A percentile compares a stretch with the other conserved stretches of the same genome.
phyloP scores from a whole-genome alignment of 2,329 filamentous ascomycete genomes.

The Exophiala calicioides region DNA sequence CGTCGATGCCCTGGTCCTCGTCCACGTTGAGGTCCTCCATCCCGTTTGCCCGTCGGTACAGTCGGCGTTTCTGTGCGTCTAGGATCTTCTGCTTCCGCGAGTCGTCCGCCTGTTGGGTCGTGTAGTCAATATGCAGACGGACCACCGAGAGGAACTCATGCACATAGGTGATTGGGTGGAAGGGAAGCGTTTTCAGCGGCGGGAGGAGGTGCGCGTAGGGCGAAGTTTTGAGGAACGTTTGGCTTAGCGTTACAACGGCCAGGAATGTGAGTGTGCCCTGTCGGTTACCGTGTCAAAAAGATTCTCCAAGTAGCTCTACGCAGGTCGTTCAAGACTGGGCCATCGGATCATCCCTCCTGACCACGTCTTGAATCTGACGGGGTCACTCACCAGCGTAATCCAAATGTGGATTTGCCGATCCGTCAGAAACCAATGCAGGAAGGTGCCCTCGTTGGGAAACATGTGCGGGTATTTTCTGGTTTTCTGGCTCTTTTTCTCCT shows the following conservation, averaged over 20 bases:
- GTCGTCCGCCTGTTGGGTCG: slow-evolving; percentile 67
- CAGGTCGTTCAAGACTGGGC: too few species aligned
- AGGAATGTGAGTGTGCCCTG: slow-evolving; percentile 50
- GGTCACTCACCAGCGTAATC: slow-evolving; percentile 72
- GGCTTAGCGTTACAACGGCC: slow-evolving; percentile 33
- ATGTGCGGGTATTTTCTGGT: slow-evolving; percentile 80
- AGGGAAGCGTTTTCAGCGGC: slow-evolving; percentile 65
- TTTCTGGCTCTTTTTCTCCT: slow-evolving; percentile 67
- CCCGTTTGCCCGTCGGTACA: slow-evolving; percentile 84
- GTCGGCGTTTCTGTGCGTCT: slow-evolving; percentile 81
- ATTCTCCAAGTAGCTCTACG: too few species aligned
- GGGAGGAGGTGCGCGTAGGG: slow-evolving; percentile 80
- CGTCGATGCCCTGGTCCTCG: slow-evolving; percentile 38
- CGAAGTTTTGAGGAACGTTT: slow-evolving; percentile 53
- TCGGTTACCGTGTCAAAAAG: not conserved
- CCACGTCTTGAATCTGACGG: not conserved
- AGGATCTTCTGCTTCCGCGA: slow-evolving; percentile 73
- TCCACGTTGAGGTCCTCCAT: slow-evolving; percentile 57
- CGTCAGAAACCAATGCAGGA: slow-evolving; percentile 81
- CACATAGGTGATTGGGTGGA: slow-evolving; percentile 68
- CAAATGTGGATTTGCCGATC: slow-evolving; percentile 74
- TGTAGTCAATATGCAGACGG: slow-evolving; percentile 72
- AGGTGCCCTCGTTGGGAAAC: slow-evolving; percentile 80
- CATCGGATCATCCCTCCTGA: not conserved
- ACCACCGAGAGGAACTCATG: slow-evolving; percentile 70